Evolutionary conservation across 345 rosid genomes (phyloP).

Genomic region (Angophora floribunda): DNA sequence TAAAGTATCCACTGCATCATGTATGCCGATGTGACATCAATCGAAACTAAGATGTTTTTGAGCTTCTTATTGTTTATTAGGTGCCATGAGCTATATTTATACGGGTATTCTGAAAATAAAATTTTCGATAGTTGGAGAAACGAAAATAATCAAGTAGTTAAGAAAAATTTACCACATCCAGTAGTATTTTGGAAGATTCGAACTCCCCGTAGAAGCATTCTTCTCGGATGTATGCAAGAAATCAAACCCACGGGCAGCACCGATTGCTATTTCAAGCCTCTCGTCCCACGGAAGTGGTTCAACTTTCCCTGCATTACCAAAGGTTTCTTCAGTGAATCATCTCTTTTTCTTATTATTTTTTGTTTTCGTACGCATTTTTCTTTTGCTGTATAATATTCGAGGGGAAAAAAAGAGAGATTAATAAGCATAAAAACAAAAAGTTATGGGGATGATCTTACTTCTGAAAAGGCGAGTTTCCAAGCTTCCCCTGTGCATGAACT

Average conservation of each 20-base stretch:
- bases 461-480: no score
- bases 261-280: not conserved
- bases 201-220: not conserved
- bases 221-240: not conserved
- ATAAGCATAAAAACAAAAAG: no score
- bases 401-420: no score
- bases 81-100: not conserved
- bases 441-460: no score
- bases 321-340: not conserved
- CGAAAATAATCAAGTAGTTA: not conserved
- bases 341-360: no score
- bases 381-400: not conserved
- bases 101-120: not conserved
- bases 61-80: not conserved
- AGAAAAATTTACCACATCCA: not conserved
- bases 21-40: fast-evolving
- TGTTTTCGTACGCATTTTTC: not conserved
- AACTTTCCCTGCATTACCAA: not conserved
- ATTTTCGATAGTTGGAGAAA: not conserved
- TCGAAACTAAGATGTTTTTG: not conserved
- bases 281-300: not conserved
- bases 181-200: not conserved
- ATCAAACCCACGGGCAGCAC: not conserved
- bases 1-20: not conserved
- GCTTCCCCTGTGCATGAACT: no score